Evolutionary conservation across 306 rosid genomes (phyloP).

Genomic region (Lablab purpureus): DNA sequence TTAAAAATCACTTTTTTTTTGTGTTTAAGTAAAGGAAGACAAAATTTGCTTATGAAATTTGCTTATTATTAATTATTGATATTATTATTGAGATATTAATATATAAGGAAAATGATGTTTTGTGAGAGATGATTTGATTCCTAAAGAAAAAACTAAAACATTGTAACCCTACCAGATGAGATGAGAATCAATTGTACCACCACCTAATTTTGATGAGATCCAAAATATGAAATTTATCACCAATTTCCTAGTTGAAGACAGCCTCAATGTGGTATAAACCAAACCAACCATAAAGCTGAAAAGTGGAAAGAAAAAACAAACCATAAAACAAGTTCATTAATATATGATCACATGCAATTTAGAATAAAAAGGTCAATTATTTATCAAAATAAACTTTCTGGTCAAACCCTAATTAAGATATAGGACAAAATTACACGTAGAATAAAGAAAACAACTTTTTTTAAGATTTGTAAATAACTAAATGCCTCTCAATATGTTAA

Average conservation of each 20-base stretch:
- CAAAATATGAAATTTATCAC: background rate
- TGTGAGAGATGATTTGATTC: too few relatives aligned
- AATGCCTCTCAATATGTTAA: too few relatives aligned
- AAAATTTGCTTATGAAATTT: too few relatives aligned
- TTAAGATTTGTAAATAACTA: background rate
- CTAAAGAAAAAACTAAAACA: background rate
- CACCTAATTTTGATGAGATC: background rate
- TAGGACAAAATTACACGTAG: background rate
- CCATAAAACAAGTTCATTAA: conserved; percentile 4
- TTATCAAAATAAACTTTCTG: background rate
- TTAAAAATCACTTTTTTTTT: too few relatives aligned
- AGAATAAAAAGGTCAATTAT: background rate
- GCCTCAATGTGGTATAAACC: too few relatives aligned
- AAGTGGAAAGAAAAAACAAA: background rate
- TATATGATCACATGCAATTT: background rate
- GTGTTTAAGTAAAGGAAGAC: too few relatives aligned
- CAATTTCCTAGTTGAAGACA: too few relatives aligned
- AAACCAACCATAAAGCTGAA: background rate
- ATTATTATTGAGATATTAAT: too few relatives aligned
- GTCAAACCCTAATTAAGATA: background rate
- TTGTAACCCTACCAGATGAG: too few relatives aligned
- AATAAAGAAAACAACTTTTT: background rate
- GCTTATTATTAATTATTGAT: too few relatives aligned
- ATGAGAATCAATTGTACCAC: too few relatives aligned
- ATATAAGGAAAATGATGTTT: too few relatives aligned